These are phyloP conservation scores for Myriosclerotinia duriaeana DNA, from an alignment of 2,329 filamentous ascomycete species.

Conservation along the genomic window DNA sequence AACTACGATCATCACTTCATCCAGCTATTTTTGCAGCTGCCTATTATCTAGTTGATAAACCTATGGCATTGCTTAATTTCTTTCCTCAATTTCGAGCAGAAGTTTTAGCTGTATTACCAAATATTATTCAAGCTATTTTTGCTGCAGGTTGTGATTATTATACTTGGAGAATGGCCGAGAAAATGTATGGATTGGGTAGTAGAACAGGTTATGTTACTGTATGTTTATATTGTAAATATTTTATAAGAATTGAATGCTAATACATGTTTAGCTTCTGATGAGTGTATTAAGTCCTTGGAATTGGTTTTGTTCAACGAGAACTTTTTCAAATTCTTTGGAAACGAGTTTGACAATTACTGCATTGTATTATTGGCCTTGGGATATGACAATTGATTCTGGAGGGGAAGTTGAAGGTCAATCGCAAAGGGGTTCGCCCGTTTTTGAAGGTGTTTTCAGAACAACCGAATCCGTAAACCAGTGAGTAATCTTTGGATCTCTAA, in stretches of 20 bases:
- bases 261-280: slow-evolving; percentile 59
- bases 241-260: slow-evolving; percentile 17
- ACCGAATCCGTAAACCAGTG: slow-evolving; percentile 41
- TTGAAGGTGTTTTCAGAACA: slow-evolving; percentile 31
- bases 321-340: slow-evolving; percentile 92
- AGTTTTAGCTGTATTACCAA: slow-evolving; percentile 70
- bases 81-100: slow-evolving; percentile 59
- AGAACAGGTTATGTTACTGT: slow-evolving; percentile 69
- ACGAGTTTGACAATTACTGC: slow-evolving; percentile 81
- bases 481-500: slow-evolving; percentile 7
- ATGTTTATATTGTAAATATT: slow-evolving; percentile 31
- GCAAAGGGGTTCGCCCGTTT: neutral
- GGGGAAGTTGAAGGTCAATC: neutral
- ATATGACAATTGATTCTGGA: slow-evolving; percentile 51
- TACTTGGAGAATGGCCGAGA: slow-evolving; percentile 78
- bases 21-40: slow-evolving; percentile 79
- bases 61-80: slow-evolving; percentile 56
- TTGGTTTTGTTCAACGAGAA: slow-evolving; percentile 91
- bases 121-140: slow-evolving; percentile 71
- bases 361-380: slow-evolving; percentile 85
- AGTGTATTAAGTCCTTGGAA: slow-evolving; percentile 84
- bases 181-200: slow-evolving; percentile 66
- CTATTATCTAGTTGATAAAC: slow-evolving; percentile 62
- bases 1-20: slow-evolving; percentile 86
- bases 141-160: slow-evolving; percentile 81